These are phyloP conservation scores for Carex parvula DNA, from an alignment of 176 grass and related monocot genomes.

Conservation along the genomic window DNA sequence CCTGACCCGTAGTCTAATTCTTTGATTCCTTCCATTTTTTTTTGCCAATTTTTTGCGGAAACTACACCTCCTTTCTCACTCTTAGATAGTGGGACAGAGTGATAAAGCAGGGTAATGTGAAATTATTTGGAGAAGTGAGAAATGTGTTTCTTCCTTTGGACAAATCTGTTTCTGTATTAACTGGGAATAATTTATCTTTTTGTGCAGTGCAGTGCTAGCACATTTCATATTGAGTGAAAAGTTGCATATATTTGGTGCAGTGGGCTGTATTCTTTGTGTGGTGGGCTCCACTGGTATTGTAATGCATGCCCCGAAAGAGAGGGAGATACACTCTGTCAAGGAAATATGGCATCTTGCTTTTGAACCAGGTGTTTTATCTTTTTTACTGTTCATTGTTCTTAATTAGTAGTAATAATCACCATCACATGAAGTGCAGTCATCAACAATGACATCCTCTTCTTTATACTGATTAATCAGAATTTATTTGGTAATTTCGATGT, in stretches of 20 bases:
- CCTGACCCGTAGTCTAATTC: not conserved
- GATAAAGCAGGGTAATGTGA: not conserved
- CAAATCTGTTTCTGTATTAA: constrained; percentile 4
- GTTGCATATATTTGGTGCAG: constrained; percentile 79
- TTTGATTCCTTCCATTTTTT: not conserved
- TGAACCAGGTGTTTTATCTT: constrained; percentile 56
- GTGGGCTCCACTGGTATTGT: constrained; percentile 77
- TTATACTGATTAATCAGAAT: not conserved
- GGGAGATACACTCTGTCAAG: constrained; percentile 67
- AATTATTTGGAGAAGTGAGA: not conserved
- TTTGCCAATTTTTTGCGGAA: too few relatives aligned
- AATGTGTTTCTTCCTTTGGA: not conserved
- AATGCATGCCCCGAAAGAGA: constrained; percentile 84
- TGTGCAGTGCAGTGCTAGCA: constrained; percentile 86
- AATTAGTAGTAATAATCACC: not conserved
- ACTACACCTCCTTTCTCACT: not conserved
- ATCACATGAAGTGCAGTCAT: not conserved
- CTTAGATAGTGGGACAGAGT: not conserved
- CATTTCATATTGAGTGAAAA: constrained; percentile 74
- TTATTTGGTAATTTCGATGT: not conserved
- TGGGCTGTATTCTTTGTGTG: constrained; percentile 83
- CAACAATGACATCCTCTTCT: not conserved
- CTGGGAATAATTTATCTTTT: constrained; percentile 32
- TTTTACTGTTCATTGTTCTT: not conserved
- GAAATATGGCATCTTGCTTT: constrained; percentile 92